Conservation (phyloP, 2,329 filamentous ascomycete genomes). For the Ophiocordyceps unilateralis region DNA sequence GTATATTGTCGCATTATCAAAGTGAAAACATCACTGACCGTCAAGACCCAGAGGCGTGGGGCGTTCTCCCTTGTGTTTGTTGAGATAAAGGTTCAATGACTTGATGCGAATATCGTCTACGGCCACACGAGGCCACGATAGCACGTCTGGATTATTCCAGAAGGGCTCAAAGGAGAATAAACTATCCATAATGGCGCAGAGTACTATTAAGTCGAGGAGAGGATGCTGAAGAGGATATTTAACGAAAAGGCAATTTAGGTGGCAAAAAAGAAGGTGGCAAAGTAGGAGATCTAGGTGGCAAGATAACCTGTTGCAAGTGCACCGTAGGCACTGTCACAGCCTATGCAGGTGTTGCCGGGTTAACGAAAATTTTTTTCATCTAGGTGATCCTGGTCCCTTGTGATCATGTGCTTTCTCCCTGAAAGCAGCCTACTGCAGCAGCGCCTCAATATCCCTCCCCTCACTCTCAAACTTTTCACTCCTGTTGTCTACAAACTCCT, state of each 20-base stretch:
- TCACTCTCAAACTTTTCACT: not conserved
- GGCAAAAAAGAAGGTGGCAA: not conserved
- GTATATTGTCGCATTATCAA: not conserved
- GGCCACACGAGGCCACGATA: constrained; percentile 2
- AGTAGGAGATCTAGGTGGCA: too few relatives aligned
- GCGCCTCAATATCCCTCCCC: not conserved
- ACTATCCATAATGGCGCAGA: constrained; percentile 6
- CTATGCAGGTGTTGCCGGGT: not conserved
- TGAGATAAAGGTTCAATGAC: constrained; percentile 4
- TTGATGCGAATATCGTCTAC: constrained; percentile 3
- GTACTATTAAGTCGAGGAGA: not conserved
- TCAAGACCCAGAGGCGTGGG: not conserved
- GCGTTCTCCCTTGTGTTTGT: constrained; percentile 1
- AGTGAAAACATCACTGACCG: not conserved
- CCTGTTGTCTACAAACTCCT: not conserved
- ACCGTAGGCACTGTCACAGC: not conserved
- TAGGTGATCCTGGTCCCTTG: not conserved
- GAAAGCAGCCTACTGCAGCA: not conserved
- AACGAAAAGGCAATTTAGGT: not conserved
- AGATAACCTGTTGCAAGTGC: too few relatives aligned
- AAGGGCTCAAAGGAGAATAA: constrained; percentile 8
- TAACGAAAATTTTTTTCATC: not conserved
- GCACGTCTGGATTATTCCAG: constrained; percentile 6
- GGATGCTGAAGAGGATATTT: not conserved
- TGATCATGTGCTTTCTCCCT: too few relatives aligned